Percentiles rank a stretch among this genome's conserved stretches.
Conservation (phyloP, 2,329 filamentous ascomycete species). For the Fusarium sp. region DNA sequence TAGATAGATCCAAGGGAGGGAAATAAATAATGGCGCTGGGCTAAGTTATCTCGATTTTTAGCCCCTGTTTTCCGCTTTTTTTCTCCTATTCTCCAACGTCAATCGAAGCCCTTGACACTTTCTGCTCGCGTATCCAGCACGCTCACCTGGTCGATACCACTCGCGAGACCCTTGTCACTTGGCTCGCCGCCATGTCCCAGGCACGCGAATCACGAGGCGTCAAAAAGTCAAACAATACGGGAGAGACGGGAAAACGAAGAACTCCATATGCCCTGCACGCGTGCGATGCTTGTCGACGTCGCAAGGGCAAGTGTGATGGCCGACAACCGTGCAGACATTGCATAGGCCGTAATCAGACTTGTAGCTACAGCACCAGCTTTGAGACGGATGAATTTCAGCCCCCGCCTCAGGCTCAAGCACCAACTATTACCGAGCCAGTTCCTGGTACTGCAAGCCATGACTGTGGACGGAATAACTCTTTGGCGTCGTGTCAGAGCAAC, state of each 20-base stretch:
- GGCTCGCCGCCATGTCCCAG: slow-evolving; percentile 10
- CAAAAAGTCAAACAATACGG: slow-evolving; percentile 6
- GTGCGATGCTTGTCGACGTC: slow-evolving; percentile 22
- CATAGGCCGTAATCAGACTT: slow-evolving; percentile 6
- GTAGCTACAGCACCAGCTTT: slow-evolving; percentile 9
- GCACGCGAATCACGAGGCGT: slow-evolving; percentile 8
- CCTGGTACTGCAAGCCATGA: neutral
- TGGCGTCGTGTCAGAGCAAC: neutral
- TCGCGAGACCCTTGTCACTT: neutral
- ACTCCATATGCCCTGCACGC: slow-evolving; percentile 25
- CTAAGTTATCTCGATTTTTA: neutral
- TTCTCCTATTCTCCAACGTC: no score
- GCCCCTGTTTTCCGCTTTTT: neutral
- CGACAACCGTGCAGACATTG: slow-evolving; percentile 20
- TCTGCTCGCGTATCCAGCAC: neutral
- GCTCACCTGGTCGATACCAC: neutral
- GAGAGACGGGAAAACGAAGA: slow-evolving; percentile 13
- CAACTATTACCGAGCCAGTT: neutral
- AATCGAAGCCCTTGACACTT: no score
- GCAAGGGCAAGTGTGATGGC: slow-evolving; percentile 28
- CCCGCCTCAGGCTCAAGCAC: neutral
- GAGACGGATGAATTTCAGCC: slow-evolving; percentile 16
- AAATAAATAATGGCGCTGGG: neutral
- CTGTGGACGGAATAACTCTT: neutral
- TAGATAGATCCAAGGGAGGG: neutral